phyloP scores from a whole-genome alignment of 2,329 filamentous ascomycete genomes.

The Botryotinia convoluta region DNA sequence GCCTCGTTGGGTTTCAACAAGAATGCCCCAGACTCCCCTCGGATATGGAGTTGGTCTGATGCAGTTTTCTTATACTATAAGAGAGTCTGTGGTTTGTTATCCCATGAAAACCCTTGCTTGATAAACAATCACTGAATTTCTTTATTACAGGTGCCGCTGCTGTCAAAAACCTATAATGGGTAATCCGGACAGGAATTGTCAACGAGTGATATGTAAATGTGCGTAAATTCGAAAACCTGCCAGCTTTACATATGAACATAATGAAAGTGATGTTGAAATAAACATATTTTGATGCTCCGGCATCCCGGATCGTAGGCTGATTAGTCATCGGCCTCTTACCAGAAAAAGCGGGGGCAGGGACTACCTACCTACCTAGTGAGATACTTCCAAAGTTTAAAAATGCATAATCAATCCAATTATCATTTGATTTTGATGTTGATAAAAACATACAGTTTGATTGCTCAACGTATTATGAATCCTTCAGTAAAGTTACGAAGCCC shows the following conservation, averaged over 20 bases:
- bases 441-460: fast-evolving
- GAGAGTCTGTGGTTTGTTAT: neutral
- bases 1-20: neutral
- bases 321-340: neutral
- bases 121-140: neutral
- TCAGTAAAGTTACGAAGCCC: too few species aligned
- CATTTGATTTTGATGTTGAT: neutral
- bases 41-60: conserved; percentile 1
- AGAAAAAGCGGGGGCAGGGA: neutral
- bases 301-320: neutral
- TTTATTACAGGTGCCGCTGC: neutral
- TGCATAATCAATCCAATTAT: neutral
- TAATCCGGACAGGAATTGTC: neutral
- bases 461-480: fast-evolving
- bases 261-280: neutral
- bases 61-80: neutral
- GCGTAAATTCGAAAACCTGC: neutral
- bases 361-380: too few species aligned
- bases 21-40: neutral
- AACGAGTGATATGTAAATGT: neutral
- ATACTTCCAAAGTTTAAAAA: neutral
- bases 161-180: neutral
- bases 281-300: neutral
- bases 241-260: neutral
- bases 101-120: neutral